These are phyloP conservation scores for Novymonas esmeraldas DNA, from an alignment of 208 protist genomes.

Conservation along the genomic window DNA sequence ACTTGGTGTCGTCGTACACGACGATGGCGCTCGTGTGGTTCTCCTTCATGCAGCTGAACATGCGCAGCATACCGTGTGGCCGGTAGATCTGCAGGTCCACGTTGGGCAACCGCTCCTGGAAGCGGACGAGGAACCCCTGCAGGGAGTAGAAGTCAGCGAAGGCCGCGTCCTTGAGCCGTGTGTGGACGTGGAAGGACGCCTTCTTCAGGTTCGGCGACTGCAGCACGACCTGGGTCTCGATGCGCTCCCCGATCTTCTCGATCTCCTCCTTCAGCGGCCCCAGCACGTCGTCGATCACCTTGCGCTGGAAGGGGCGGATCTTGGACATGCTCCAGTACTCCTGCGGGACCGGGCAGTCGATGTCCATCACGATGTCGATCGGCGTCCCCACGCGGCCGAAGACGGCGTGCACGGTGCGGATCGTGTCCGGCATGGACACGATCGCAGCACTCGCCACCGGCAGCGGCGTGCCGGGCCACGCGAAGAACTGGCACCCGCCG, in stretches of 20 bases:
- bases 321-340: constrained; percentile 84
- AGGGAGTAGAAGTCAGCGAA: constrained; percentile 87
- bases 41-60: constrained; percentile 90
- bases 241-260: constrained; percentile 71
- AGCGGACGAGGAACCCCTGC: constrained; percentile 72
- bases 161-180: constrained; percentile 80
- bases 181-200: constrained; percentile 89
- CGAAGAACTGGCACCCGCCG: constrained; percentile 90
- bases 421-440: constrained; percentile 83
- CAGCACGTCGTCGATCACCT: constrained; percentile 71
- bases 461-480: constrained; percentile 83
- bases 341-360: constrained; percentile 86
- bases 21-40: constrained; percentile 87
- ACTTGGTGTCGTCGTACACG: constrained; percentile 72
- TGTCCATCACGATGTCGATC: constrained; percentile 84
- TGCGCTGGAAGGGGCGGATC: constrained; percentile 73
- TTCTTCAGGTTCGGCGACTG: constrained; percentile 92
- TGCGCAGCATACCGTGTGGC: constrained; percentile 84
- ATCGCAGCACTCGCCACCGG: constrained; percentile 71
- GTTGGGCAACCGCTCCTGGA: constrained; percentile 69
- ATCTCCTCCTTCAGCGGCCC: constrained; percentile 65
- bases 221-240: constrained; percentile 82
- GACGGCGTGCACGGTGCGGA: constrained; percentile 86
- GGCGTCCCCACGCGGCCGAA: constrained; percentile 76
- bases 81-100: constrained; percentile 90